These are phyloP conservation scores for Trichaptum fuscoviolaceum DNA, from an alignment of 768 basidiomycete genomes.

Conservation along the genomic window DNA sequence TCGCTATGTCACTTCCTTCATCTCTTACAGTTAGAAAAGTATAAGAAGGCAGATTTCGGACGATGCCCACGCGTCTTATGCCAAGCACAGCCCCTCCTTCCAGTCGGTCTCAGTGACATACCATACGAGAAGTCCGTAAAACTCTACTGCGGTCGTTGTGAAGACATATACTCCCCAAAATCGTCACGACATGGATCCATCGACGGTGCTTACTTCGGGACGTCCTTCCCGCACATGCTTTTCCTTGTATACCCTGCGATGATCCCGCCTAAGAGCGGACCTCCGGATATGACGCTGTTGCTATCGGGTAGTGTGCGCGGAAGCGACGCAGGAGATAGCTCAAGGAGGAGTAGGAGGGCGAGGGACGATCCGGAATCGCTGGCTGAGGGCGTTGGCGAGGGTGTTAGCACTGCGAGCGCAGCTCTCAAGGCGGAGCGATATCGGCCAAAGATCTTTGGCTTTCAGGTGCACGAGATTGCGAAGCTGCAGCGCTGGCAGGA, in stretches of 20 bases:
- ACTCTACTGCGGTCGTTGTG: conserved; percentile 96
- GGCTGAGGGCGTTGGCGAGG: conserved; percentile 55
- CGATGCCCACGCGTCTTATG: conserved; percentile 97
- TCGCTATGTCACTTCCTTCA: conserved; percentile 3
- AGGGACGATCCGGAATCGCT: conserved; percentile 47
- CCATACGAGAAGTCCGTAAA: conserved; percentile 99
- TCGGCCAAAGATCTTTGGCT: conserved; percentile 92
- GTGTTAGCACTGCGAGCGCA: conserved; percentile 70
- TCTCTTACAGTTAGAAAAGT: conserved; percentile 76
- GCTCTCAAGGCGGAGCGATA: conserved; percentile 91
- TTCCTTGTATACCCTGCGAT: conserved; percentile 96
- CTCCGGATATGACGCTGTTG: conserved; percentile 29
- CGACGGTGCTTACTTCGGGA: conserved; percentile 98
- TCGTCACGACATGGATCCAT: conserved; percentile 95
- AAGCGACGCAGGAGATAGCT: conserved; percentile 27
- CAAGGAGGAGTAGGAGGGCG: conserved; percentile 41
- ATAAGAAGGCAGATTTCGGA: conserved; percentile 97
- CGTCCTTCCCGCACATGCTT: conserved; percentile 93
- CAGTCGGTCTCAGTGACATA: conserved; percentile 94
- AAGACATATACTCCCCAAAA: conserved; percentile 98
- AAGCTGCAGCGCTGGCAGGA: conserved; percentile 96
- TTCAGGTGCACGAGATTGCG: conserved; percentile 91
- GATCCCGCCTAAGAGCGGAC: conserved; percentile 75
- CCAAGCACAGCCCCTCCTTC: conserved; percentile 90
- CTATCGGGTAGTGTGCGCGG: conserved; percentile 23